A percentile compares a stretch with the other conserved stretches of the same genome.
Evolutionary conservation across 2,329 filamentous ascomycete species (phyloP).

Genomic region (Clarireedia homoeocarpa): DNA sequence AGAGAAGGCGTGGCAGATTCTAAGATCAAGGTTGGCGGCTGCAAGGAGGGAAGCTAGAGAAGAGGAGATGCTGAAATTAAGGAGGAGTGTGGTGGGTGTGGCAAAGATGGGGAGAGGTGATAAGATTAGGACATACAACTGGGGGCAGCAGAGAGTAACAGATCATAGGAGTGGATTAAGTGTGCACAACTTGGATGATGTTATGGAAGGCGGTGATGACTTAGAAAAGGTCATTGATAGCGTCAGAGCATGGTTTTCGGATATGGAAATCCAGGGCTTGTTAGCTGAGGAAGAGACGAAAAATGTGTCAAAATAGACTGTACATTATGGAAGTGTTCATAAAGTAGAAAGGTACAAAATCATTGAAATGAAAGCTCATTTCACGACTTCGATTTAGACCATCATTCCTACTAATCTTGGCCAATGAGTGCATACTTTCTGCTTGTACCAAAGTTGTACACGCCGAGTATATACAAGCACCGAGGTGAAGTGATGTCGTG

Average conservation of each 20-base stretch:
- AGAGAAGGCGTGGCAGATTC: conserved; percentile 75
- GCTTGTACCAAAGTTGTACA: too few relatives aligned
- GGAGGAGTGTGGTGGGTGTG: conserved; percentile 70
- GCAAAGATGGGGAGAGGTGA: conserved; percentile 83
- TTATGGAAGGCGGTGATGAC: conserved; percentile 56
- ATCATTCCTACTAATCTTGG: too few relatives aligned
- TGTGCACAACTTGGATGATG: conserved; percentile 55
- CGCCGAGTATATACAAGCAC: too few relatives aligned
- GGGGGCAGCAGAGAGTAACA: conserved; percentile 60
- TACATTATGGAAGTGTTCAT: neutral
- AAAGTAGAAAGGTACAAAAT: neutral
- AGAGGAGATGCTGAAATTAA: conserved; percentile 64
- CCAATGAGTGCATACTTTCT: too few relatives aligned
- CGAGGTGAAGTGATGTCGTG: too few relatives aligned
- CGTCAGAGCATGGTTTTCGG: conserved; percentile 57
- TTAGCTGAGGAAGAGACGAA: conserved; percentile 38
- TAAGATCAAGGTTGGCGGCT: conserved; percentile 77
- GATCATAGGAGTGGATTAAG: conserved; percentile 64
- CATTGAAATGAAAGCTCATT: too few relatives aligned
- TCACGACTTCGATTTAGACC: too few relatives aligned
- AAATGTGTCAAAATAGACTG: conserved; percentile 12
- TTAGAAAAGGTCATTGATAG: conserved; percentile 61
- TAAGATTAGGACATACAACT: conserved; percentile 79
- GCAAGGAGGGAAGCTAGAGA: conserved; percentile 74
- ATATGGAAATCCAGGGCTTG: conserved; percentile 55